Conservation (phyloP, 129 eudicot species). For the Cynara cardunculus region DNA sequence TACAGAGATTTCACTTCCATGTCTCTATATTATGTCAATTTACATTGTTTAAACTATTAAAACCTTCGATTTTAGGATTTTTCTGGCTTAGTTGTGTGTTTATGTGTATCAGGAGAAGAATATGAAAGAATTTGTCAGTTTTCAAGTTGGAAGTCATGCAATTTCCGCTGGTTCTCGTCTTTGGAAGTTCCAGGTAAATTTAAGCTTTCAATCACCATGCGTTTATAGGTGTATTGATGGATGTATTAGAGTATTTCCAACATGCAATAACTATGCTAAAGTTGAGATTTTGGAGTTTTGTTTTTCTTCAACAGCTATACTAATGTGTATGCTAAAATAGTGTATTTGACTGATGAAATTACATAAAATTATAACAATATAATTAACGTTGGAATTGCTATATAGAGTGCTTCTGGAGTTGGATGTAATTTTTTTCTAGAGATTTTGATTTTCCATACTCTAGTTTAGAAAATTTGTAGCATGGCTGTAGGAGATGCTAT, state of each 20-base stretch:
- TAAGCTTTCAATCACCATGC: neutral
- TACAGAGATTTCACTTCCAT: neutral
- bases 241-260: too few species aligned
- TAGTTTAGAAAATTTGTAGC: neutral
- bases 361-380: neutral
- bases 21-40: neutral
- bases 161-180: constrained; percentile 61
- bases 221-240: neutral
- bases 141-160: constrained; percentile 61
- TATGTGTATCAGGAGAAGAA: neutral
- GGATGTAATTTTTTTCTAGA: neutral
- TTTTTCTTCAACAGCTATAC: too few species aligned
- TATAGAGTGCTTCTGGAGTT: neutral
- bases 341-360: neutral
- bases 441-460: neutral
- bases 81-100: neutral
- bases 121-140: constrained; percentile 57
- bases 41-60: neutral
- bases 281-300: too few species aligned
- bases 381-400: neutral
- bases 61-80: neutral
- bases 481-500: neutral
- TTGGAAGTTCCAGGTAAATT: constrained; percentile 70
- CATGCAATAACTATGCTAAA: too few species aligned
- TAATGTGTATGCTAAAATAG: too few species aligned